Evolutionary conservation across 495 filamentous ascomycete genomes (phyloP).

Genomic region (Xanthoparmelia taractica): DNA sequence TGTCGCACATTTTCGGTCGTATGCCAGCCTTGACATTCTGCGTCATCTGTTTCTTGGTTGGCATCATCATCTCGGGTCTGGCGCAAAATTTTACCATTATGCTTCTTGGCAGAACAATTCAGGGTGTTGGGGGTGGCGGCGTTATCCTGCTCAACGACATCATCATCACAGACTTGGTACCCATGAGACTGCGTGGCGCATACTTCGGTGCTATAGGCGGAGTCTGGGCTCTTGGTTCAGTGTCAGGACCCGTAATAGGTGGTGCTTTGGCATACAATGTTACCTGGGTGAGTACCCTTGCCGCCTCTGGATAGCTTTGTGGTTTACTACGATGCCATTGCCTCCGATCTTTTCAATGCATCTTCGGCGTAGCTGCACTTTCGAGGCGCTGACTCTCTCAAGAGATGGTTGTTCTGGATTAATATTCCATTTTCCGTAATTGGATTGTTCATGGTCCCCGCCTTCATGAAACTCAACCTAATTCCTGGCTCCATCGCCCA

Average conservation of each 20-base stretch:
- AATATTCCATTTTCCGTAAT: slow-evolving; percentile 49
- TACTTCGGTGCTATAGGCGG: slow-evolving; percentile 44
- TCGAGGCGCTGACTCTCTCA: not conserved
- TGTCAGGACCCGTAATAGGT: slow-evolving; percentile 45
- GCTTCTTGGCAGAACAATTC: slow-evolving; percentile 56
- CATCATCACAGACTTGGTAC: slow-evolving; percentile 55
- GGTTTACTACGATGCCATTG: not conserved
- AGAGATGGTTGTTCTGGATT: slow-evolving; percentile 49
- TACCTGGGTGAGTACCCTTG: slow-evolving; percentile 42
- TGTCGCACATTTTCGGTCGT: slow-evolving; percentile 26
- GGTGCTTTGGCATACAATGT: slow-evolving; percentile 58
- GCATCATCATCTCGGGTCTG: slow-evolving; percentile 29
- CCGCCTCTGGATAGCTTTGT: not conserved
- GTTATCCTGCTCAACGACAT: slow-evolving; percentile 54
- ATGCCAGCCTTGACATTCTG: slow-evolving; percentile 32
- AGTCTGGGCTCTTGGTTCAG: slow-evolving; percentile 58
- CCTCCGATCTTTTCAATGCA: not conserved
- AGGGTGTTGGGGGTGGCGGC: slow-evolving; percentile 64
- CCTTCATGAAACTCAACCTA: slow-evolving; percentile 45
- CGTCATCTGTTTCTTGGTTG: slow-evolving; percentile 25
- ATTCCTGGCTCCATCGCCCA: slow-evolving; percentile 29
- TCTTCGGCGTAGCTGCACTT: not conserved
- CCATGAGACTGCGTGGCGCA: slow-evolving; percentile 34
- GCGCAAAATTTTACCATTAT: slow-evolving; percentile 51
- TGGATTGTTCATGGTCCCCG: slow-evolving; percentile 35